A percentile compares a stretch with the other conserved stretches of the same genome.
Conservation (phyloP, 2,329 filamentous ascomycete genomes). For the Davidsoniella eucalypti region DNA sequence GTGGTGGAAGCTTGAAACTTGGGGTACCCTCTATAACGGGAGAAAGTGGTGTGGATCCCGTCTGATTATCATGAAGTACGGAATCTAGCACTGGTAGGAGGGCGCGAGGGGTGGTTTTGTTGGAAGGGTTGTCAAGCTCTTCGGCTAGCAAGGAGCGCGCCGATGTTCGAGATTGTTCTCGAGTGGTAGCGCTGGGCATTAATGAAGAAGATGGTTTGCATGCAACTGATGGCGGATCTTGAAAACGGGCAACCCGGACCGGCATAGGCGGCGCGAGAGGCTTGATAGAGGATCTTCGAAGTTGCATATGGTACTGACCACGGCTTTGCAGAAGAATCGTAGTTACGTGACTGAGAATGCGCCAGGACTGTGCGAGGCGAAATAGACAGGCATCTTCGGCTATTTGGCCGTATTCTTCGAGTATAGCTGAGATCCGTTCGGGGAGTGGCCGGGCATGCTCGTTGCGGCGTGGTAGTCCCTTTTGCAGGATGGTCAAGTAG, state of each 20-base stretch:
- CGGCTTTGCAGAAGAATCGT: conserved; percentile 35
- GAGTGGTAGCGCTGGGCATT: neutral
- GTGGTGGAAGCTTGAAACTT: conserved; percentile 21
- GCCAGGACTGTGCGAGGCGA: conserved; percentile 48
- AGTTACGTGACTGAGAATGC: conserved; percentile 40
- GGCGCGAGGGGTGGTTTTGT: conserved; percentile 38
- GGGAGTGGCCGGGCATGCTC: conserved; percentile 23
- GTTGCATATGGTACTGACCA: conserved; percentile 39
- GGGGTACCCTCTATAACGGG: conserved; percentile 32
- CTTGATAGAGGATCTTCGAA: conserved; percentile 18
- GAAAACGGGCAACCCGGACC: neutral
- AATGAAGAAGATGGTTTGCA: neutral
- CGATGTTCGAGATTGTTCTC: neutral
- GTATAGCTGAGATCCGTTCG: conserved; percentile 31
- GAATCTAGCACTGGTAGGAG: conserved; percentile 33
- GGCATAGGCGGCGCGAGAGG: conserved; percentile 8
- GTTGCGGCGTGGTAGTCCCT: conserved; percentile 25
- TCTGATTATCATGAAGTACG: conserved; percentile 13
- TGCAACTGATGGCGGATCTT: neutral
- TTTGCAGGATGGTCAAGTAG: conserved; percentile 38
- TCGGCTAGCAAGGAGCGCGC: conserved; percentile 33
- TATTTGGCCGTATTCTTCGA: conserved; percentile 40
- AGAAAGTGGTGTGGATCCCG: conserved; percentile 25
- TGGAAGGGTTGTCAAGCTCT: conserved; percentile 46
- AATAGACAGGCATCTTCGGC: conserved; percentile 40